Evolutionary conservation across 768 basidiomycete species (phyloP), one percentile per base, ranked within the genome.

Genomic region (Lentinula raphanica): DNA sequence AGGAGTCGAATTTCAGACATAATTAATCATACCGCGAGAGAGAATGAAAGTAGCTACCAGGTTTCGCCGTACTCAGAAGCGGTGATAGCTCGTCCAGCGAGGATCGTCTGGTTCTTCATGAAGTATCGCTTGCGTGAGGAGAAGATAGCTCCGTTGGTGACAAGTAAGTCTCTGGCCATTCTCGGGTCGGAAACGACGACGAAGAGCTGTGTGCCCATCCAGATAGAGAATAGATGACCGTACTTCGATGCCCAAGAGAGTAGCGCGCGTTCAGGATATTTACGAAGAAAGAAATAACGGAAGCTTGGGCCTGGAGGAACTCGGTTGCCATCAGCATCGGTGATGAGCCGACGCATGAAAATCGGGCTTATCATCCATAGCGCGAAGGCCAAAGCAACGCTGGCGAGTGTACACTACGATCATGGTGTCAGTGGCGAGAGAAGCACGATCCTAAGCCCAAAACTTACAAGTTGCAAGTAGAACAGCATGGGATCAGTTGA

Each of bases 91-190:
- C 68, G 56, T 6, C 65, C 62, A 17, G 58, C 45, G 25, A 69
- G 61, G 46, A 69, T 63, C 48, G 65, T 66, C 54, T 68, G 59
- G 35, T 63, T 66, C 58, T 69, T 67, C 58, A 69, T 64, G 27
- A 64, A 69, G 46, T 64, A 66, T 15, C 53, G 35, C 60, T 65
- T 67, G 27, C 68, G 67, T 23, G 62, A 64, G 25, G 67, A 67
- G 48, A 69, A 69, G 5, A 62, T 61, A 15, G 64, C 60, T 27
- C 68, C 68, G 48, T 67, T 60, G 25, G 61, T 63, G 7, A 68
- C 65, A 1, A 68, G 62, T 5, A 69, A 57, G 46, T 69, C 68
- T 3, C 62, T 59, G 3, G 64, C 68, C 23, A 67, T 62, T 8
- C 40, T 44, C 28, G 68, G 61, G 54, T 68, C 64, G 29, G 64